Percentiles rank a stretch among this genome's conserved stretches.
Conservation (phyloP, 148 eudicot species). For the Chenopodium formosanum region DNA sequence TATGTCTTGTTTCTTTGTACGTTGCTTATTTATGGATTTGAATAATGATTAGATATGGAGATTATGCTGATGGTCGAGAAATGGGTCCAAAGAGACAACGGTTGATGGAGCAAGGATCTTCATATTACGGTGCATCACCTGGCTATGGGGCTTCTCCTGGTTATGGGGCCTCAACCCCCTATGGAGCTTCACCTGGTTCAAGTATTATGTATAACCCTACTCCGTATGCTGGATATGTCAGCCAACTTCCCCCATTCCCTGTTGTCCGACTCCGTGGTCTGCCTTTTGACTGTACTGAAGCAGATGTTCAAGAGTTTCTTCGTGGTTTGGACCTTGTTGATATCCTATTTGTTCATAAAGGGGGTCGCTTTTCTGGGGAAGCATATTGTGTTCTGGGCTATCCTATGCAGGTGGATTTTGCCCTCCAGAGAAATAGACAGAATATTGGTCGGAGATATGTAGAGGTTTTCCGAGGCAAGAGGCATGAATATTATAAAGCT, state of each 20-base stretch:
- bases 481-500: slow-evolving; percentile 84
- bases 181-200: slow-evolving; percentile 46
- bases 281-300: slow-evolving; percentile 86
- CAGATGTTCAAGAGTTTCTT: slow-evolving; percentile 72
- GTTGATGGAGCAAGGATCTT: slow-evolving; percentile 68
- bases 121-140: slow-evolving; percentile 63
- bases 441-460: slow-evolving; percentile 93
- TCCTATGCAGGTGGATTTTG: slow-evolving; percentile 88
- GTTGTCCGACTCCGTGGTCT: slow-evolving; percentile 92
- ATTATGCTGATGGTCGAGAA: slow-evolving; percentile 73
- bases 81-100: slow-evolving; percentile 80
- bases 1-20: slow-evolving; percentile 7
- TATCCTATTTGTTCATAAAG: slow-evolving; percentile 70
- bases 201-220: slow-evolving; percentile 65
- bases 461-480: slow-evolving; percentile 84
- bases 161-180: slow-evolving; percentile 50
- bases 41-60: slow-evolving; percentile 46
- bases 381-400: slow-evolving; percentile 85
- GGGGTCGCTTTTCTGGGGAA: slow-evolving; percentile 83
- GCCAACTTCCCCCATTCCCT: slow-evolving; percentile 73
- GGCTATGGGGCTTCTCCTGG: slow-evolving; percentile 55
- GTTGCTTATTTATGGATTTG: slow-evolving; percentile 15
- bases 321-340: slow-evolving; percentile 85
- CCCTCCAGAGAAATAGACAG: slow-evolving; percentile 86
- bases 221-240: slow-evolving; percentile 49